A percentile compares a stretch with the other conserved stretches of the same genome.
Evolutionary conservation across 2,329 filamentous ascomycete genomes (phyloP).

Genomic region (Calycina herbarum): DNA sequence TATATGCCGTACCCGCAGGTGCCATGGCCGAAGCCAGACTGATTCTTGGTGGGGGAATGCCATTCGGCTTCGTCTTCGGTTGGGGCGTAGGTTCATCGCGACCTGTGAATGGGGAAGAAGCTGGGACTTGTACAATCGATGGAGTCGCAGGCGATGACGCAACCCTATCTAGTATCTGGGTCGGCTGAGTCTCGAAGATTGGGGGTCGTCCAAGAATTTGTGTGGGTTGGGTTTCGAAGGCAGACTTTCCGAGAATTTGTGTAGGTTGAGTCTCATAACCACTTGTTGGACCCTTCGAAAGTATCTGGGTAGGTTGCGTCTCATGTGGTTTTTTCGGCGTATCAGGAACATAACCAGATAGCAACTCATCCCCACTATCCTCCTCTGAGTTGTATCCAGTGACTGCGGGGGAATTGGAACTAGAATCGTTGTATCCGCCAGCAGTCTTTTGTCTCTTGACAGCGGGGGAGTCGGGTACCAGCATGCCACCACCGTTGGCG

Average conservation of each 20-base stretch:
- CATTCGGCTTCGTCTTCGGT: constrained; percentile 21
- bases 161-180: constrained; percentile 8
- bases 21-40: constrained; percentile 65
- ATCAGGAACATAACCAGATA: constrained; percentile 45
- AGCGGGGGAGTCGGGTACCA: constrained; percentile 30
- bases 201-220: constrained; percentile 7
- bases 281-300: constrained; percentile 24
- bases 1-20: constrained; percentile 72
- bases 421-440: constrained; percentile 36
- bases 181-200: constrained; percentile 11
- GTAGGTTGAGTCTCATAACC: constrained; percentile 22
- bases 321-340: constrained; percentile 37
- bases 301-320: constrained; percentile 45
- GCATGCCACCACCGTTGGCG: constrained; percentile 8
- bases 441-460: constrained; percentile 37
- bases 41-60: constrained; percentile 23
- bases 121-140: constrained; percentile 73
- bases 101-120: constrained; percentile 69
- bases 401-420: constrained; percentile 28
- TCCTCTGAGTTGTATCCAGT: constrained; percentile 41
- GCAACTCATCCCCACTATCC: constrained; percentile 48
- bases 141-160: constrained; percentile 9
- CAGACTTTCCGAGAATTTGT: constrained; percentile 25
- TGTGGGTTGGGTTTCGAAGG: constrained; percentile 22
- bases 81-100: constrained; percentile 23